Percentiles rank a stretch among this genome's conserved stretches.
Conservation (phyloP, 2,329 filamentous ascomycete species). For the Sclerotinia spermophila region DNA sequence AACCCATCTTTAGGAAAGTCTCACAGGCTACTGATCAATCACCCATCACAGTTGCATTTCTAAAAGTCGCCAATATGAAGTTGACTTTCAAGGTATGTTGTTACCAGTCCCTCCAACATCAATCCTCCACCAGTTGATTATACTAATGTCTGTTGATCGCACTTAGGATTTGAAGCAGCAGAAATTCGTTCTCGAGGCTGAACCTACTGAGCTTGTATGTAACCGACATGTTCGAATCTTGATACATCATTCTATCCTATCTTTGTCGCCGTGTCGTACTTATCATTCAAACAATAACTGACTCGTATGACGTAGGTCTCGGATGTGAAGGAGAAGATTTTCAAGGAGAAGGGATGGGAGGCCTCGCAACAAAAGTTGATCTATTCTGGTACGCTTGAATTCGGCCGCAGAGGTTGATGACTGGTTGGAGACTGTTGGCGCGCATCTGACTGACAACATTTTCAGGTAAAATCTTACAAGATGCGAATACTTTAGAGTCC, state of each 20-base stretch:
- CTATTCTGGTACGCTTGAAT: constrained; percentile 73
- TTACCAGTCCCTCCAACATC: constrained; percentile 30
- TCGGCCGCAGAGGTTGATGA: neutral
- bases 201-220: constrained; percentile 85
- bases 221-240: constrained; percentile 14
- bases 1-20: neutral
- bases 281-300: constrained; percentile 19
- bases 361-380: constrained; percentile 90
- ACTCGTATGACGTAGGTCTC: constrained; percentile 60
- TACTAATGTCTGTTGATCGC: constrained; percentile 28
- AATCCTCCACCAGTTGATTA: neutral
- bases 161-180: constrained; percentile 93
- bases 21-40: neutral
- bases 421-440: constrained; percentile 5
- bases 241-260: neutral
- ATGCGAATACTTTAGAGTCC: constrained; percentile 92
- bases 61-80: constrained; percentile 55
- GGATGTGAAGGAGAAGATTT: constrained; percentile 88
- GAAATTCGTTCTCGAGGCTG: constrained; percentile 94
- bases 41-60: constrained; percentile 13
- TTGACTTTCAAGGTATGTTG: constrained; percentile 63
- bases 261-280: neutral
- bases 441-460: constrained; percentile 31
- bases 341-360: constrained; percentile 91
- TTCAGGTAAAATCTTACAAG: constrained; percentile 93